These are phyloP conservation scores for Aspergillus novofumigatus DNA, from an alignment of 2,329 filamentous ascomycete genomes.

Conservation along the genomic window DNA sequence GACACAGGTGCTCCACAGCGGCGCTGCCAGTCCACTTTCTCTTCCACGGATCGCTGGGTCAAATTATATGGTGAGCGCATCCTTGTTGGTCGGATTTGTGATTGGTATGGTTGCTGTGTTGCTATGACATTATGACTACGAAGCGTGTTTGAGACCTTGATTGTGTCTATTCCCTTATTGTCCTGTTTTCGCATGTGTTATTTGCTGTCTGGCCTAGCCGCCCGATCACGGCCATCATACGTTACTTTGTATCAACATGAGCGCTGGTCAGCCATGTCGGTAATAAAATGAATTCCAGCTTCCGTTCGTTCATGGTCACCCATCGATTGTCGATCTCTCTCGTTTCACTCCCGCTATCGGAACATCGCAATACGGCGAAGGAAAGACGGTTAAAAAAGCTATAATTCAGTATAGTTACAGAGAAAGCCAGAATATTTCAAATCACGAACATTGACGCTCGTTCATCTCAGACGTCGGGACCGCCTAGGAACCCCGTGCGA, in stretches of 20 bases:
- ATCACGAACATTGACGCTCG: neutral
- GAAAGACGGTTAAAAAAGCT: neutral
- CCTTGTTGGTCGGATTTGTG: slow-evolving; percentile 3
- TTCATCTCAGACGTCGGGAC: too few species aligned
- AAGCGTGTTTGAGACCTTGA: neutral
- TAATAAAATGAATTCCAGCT: neutral
- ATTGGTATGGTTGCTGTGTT: slow-evolving; percentile 7
- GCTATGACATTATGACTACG: slow-evolving; percentile 1
- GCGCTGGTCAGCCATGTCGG: neutral
- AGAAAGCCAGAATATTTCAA: neutral
- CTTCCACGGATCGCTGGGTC: neutral
- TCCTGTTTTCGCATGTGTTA: neutral
- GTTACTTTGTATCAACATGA: neutral
- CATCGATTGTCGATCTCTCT: neutral
- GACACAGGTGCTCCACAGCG: neutral
- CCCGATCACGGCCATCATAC: neutral
- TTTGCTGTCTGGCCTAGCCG: neutral
- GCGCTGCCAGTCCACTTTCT: slow-evolving; percentile 2
- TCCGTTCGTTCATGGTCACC: neutral
- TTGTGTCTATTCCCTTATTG: neutral
- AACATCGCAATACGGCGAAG: neutral
- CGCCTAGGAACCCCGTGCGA: neutral
- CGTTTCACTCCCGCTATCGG: neutral
- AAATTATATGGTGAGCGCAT: neutral
- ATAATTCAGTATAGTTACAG: neutral